Evolutionary conservation across 306 rosid genomes (phyloP).

Genomic region (Sindora glabra): DNA sequence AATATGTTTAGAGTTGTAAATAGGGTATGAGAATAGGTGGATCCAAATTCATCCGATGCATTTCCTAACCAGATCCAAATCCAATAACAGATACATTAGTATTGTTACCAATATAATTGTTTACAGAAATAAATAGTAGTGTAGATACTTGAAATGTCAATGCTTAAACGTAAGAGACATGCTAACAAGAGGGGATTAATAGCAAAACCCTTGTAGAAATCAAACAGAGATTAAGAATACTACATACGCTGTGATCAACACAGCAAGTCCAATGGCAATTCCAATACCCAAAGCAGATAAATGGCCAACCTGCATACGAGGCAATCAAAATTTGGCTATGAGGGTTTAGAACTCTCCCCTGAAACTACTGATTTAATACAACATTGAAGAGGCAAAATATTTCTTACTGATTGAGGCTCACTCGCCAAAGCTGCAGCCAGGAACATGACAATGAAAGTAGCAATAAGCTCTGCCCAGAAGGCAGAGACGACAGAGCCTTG

Average conservation of each 20-base stretch:
- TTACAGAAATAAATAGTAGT: too few species aligned
- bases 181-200: not conserved
- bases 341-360: not conserved
- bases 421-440: slow-evolving; percentile 53
- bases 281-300: slow-evolving; percentile 78
- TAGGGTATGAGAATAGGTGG: too few species aligned
- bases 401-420: slow-evolving; percentile 52
- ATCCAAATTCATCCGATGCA: too few species aligned
- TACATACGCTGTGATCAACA: slow-evolving; percentile 76
- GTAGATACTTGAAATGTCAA: too few species aligned
- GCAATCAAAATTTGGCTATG: not conserved
- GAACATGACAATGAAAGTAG: slow-evolving; percentile 71
- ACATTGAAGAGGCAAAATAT: not conserved
- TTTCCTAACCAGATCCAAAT: too few species aligned
- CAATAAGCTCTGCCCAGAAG: slow-evolving; percentile 73
- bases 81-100: too few species aligned
- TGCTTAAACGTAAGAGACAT: too few species aligned
- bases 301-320: slow-evolving; percentile 53
- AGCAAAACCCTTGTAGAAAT: not conserved
- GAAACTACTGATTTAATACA: not conserved
- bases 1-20: too few species aligned
- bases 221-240: not conserved
- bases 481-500: slow-evolving; percentile 50
- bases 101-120: too few species aligned
- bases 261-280: slow-evolving; percentile 60